Evolutionary conservation across 257 asterid species (phyloP), one percentile per base, ranked within the genome.

Genomic region (Lycium barbarum): DNA sequence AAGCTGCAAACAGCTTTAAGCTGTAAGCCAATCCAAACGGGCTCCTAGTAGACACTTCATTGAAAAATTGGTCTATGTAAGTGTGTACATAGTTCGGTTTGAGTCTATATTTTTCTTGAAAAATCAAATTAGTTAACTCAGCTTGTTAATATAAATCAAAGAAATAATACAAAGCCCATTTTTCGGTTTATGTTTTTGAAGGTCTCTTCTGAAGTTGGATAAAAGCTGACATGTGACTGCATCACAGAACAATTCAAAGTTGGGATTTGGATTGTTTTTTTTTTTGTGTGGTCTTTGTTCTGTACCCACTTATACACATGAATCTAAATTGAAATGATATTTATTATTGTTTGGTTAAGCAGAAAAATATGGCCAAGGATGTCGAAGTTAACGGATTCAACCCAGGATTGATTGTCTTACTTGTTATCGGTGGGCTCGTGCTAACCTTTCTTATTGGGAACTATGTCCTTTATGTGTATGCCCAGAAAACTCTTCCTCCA

Each of bases 351-450:
- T 53, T 88, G 84, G 68, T 87, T 86, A 74, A 62, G 85, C 96
- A 95, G 94, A 88, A 86, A 87, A 85, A 89, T 53, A 81, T 82
- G 84, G 93, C 88, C 59, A 80, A 86, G 83, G 90, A 87, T 80
- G 89, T 71, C 33, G 93, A 88, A 88, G 91, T 91, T 33, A 83
- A 81, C 84, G 98, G 98, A 68, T 87, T 95, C 87, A 95, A 95
- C 88, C 98, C 98, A 7, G 98, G 98, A 59, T 81, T 95, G 93
- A 91, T 93, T 20, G 98, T 95, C 71, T 87, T 95, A 40, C 93
- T 93, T 84, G 85, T 95, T 58, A 82, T 95, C 17, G 98, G 98
- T 36, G 97, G 97, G 80, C 86, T 93, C 49, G 79, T 95, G 57
- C 26, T 92, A 89, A 40, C 87, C 11, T 95, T 95, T 90, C 96